Evolutionary conservation across 768 basidiomycete genomes (phyloP), one percentile per base, ranked within the genome.

Genomic region (Crucibulum laeve): DNA sequence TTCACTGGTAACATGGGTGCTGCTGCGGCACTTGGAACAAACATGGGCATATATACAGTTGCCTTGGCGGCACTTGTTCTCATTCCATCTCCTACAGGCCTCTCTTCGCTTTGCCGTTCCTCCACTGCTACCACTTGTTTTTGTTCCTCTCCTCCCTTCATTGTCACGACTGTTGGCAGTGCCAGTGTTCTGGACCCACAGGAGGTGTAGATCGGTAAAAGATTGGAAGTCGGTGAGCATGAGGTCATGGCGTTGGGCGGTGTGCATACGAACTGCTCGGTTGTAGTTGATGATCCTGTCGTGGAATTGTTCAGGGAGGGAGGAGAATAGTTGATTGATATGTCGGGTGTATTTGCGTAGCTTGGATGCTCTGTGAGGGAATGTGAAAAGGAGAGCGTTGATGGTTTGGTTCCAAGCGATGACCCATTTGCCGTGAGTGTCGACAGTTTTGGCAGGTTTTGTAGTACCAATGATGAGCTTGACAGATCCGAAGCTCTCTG

Each of bases 261-360:
- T 54, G 5, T 40, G 33, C 4, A 48, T 49, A 1, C 60, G 47
- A 11, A 62, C 38, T 0, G 56, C 59, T 11, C 51, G 42, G 49
- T 69, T 63, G 43, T 52, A 62, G 4, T 51, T 11, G 35, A 37
- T 13, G 35, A 37, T 17, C 8, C 18, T 7, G 8, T 13, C 11
- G 18, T 37, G 35, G 18, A 10, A 10, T 19, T 13, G 7, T 37
- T 13, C 13, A 17, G 8, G 10, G 8, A 10, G 11, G 11, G 35
- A 13, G 8, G 35, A 7, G 10, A 37, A 19, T 7, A 18, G 8
- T 13, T 37, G 7, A 17, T 37, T 37, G 35, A 37, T 37, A 18
- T 37, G 18, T 7, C 18, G 13, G 7, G 8, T 17, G 10, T 19
- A 37, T 7, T 13, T 17, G 18, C 13, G 18, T 10, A 37, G 19